Base-by-base conservation (phyloP, 2,329 filamentous ascomycete species). In the Aspergillus clavatus region DNA sequence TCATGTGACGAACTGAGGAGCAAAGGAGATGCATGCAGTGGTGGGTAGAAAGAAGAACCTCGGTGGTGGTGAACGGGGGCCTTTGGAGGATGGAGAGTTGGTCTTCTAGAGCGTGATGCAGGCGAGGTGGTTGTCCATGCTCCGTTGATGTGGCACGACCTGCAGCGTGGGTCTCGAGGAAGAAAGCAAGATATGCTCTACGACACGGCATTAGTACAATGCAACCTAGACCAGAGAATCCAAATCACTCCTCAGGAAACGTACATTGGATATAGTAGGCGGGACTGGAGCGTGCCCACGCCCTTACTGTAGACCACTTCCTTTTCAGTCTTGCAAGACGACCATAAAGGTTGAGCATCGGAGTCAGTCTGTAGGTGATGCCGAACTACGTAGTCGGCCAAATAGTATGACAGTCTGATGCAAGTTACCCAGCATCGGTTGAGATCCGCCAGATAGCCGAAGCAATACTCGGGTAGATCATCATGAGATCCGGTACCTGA, bases 391-490 rank as follows among this genome's bases (percentile, higher is more conserved):
- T 59, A 50, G 14, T 55, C 54, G 11, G 59, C 57, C 12, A 61
- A 39, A 22, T 60, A 52, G 36, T 55, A 55, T n/a, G 57, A 60
- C 2, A 61, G 46, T 12, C 47, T 48, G 36, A 61, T 49, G 19
- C 59, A 61, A 7, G 59, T 61, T 21, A 26, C 40, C 59, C 59
- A 61, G 40, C 58, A 61, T 28, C 54, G 45, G 12, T 46, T 50
- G 2, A 61, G 43, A 28, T 60, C 57, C 3, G 50, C 47, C 12
- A 61, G 35, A 40, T 61, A 61, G 10, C 48, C 55, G 16, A 61
- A 48, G n/a, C 57, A 56, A 36, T 61, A 59, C n/a, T 56, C 50
- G 10, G 54, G 56, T 19, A 51, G 50, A 26, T 50, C 51, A n/a
- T 56, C 50, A 7, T 36, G 35, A 7, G 45, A 33, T 10, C 33